These are phyloP conservation scores for Nasturtium officinale DNA, from an alignment of 345 rosid species.

Conservation along the genomic window DNA sequence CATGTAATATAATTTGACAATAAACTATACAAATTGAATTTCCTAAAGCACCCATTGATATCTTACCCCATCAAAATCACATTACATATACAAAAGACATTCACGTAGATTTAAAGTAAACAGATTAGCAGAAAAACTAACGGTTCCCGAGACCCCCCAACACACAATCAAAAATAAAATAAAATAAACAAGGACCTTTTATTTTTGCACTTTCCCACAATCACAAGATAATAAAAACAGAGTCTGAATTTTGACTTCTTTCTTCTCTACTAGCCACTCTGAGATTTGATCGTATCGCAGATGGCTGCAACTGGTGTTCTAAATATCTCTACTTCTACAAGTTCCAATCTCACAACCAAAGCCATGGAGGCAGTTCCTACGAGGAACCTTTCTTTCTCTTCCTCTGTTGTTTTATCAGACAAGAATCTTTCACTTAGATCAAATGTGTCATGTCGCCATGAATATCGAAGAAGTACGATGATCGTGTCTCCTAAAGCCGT, in stretches of 20 bases:
- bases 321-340: constrained; percentile 40
- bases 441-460: constrained; percentile 3
- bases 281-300: constrained; percentile 29
- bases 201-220: constrained; percentile 14
- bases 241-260: not conserved
- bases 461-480: constrained; percentile 36
- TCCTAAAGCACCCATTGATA: not conserved
- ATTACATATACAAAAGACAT: not conserved
- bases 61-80: not conserved
- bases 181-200: not conserved
- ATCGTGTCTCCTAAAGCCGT: constrained; percentile 82
- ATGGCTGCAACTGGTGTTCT: constrained; percentile 54
- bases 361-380: constrained; percentile 19
- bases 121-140: constrained; percentile 5
- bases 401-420: constrained; percentile 54
- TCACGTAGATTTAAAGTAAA: not conserved
- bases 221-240: constrained; percentile 29
- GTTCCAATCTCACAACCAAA: constrained; percentile 15
- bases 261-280: not conserved
- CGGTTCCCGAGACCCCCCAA: constrained; percentile 40
- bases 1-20: not conserved
- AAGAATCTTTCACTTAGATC: constrained; percentile 42
- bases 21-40: not conserved
- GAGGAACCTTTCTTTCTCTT: constrained; percentile 52
- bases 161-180: constrained; percentile 5